Conservation (phyloP, 495 filamentous ascomycete genomes). For the Penicillium alfredii region DNA sequence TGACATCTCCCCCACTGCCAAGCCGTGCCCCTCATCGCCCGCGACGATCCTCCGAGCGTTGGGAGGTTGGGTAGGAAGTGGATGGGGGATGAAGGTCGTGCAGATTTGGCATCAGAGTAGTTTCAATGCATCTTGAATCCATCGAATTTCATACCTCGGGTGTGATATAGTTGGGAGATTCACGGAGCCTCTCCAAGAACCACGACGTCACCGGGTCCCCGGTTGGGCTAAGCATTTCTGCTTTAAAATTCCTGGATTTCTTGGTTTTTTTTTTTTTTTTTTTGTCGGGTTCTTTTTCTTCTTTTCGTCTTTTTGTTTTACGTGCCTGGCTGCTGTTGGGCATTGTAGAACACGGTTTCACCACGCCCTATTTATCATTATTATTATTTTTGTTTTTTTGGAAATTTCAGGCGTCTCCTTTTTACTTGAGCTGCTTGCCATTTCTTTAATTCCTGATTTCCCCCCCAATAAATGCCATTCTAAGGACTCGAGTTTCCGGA, state of each 20-base stretch:
- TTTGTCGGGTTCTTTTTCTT: conserved; percentile 6
- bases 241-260: conserved; percentile 1
- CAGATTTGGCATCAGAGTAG: not conserved
- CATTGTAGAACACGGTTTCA: too few species aligned
- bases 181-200: too few species aligned
- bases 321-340: too few species aligned
- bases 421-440: too few species aligned
- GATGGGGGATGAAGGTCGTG: not conserved
- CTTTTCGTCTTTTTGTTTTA: conserved; percentile 10
- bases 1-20: conserved; percentile 12
- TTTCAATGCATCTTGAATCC: too few species aligned
- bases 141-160: too few species aligned
- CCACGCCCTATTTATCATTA: too few species aligned
- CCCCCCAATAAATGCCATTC: conserved; percentile 2
- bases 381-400: too few species aligned
- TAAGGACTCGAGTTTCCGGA: too few species aligned
- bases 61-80: too few species aligned
- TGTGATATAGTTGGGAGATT: too few species aligned
- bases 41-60: conserved; percentile 10
- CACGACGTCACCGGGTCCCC: conserved; percentile 2
- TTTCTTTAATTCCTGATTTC: not conserved
- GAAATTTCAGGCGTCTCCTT: too few species aligned
- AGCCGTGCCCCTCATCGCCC: conserved; percentile 25
- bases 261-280: conserved; percentile 1
- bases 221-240: conserved; percentile 16